Conservation (phyloP, 164 flowering plant species). For the Chimonanthus salicifolius region DNA sequence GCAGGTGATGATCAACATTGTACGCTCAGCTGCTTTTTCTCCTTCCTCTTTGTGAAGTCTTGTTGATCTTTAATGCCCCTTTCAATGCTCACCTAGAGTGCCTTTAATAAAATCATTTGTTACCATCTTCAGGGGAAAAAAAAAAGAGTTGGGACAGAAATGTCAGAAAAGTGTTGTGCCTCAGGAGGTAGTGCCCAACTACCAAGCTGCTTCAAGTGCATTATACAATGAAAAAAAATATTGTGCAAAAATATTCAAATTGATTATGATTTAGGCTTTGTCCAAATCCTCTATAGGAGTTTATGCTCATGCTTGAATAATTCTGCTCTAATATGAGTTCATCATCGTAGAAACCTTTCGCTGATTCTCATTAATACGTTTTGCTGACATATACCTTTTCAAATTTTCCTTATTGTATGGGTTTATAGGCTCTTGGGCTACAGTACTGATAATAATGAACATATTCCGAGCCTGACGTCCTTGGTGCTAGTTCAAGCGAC, state of each 20-base stretch:
- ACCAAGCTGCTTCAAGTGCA: not conserved
- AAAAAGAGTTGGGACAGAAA: not conserved
- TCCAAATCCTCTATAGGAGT: not conserved
- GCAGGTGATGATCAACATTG: no score
- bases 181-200: no score
- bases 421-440: slow-evolving; percentile 49
- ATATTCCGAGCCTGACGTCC: slow-evolving; percentile 40
- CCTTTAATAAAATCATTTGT: no score
- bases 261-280: not conserved
- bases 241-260: not conserved
- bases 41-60: no score
- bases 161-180: not conserved
- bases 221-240: no score
- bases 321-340: no score
- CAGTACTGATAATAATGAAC: slow-evolving; percentile 32
- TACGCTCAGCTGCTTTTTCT: no score
- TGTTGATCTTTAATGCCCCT: no score
- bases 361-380: not conserved
- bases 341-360: not conserved
- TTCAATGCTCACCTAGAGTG: no score
- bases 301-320: not conserved
- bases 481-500: slow-evolving; percentile 72
- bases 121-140: no score
- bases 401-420: slow-evolving; percentile 1
- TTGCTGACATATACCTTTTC: not conserved